Conservation (phyloP, 257 asterid species). For the Nicotiana undulata region DNA sequence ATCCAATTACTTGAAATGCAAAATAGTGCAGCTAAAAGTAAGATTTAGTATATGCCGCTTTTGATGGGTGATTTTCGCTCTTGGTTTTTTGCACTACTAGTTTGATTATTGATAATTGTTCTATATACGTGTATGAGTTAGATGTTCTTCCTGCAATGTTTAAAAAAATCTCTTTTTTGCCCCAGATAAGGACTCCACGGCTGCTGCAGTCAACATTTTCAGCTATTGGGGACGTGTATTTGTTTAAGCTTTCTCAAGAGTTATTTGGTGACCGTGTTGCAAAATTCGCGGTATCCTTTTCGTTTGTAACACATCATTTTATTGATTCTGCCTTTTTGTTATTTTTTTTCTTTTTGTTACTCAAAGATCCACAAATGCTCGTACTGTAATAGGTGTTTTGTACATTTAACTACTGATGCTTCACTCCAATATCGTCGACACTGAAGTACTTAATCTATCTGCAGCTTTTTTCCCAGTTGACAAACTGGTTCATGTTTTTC, state of each 20-base stretch:
- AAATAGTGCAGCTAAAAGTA: background rate
- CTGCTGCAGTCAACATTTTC: constrained; percentile 71
- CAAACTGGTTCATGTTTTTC: constrained; percentile 96
- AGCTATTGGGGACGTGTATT: constrained; percentile 76
- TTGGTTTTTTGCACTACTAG: background rate
- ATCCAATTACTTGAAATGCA: background rate
- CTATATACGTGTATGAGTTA: background rate
- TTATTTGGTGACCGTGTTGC: constrained; percentile 61
- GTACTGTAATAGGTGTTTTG: background rate
- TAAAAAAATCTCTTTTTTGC: background rate
- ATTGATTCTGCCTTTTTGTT: background rate
- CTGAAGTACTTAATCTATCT: constrained; percentile 46
- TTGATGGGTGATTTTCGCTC: background rate
- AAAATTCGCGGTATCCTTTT: constrained; percentile 79
- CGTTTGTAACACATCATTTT: background rate
- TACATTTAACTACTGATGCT: background rate
- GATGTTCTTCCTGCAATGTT: background rate
- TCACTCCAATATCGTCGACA: background rate
- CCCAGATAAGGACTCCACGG: constrained; percentile 84
- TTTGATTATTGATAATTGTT: background rate
- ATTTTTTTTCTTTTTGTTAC: background rate
- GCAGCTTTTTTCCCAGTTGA: constrained; percentile 75
- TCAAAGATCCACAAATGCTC: background rate
- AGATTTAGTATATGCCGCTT: background rate
- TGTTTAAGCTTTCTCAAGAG: constrained; percentile 55